Evolutionary conservation across 768 basidiomycete genomes (phyloP).

Genomic region (Collybia sp.): DNA sequence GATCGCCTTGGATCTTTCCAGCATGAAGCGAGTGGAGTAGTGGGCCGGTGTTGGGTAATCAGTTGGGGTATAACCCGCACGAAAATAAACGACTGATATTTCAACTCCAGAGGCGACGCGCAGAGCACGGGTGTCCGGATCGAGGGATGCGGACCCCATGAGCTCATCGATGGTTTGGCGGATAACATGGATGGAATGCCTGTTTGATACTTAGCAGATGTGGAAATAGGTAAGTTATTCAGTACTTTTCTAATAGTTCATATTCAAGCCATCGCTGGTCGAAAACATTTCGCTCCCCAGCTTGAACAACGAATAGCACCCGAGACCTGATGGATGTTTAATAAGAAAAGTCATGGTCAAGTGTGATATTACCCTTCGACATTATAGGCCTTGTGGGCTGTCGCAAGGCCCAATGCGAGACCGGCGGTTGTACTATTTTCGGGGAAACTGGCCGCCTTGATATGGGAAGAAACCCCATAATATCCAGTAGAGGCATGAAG

Average conservation of each 20-base stretch:
- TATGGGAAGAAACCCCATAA: constrained; percentile 49
- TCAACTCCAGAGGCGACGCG: constrained; percentile 43
- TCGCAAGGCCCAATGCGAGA: constrained; percentile 71
- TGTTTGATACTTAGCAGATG: constrained; percentile 18
- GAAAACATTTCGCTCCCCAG: constrained; percentile 88
- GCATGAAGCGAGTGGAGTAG: constrained; percentile 68
- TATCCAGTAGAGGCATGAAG: constrained; percentile 63
- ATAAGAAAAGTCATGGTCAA: background rate
- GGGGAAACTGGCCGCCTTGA: constrained; percentile 61
- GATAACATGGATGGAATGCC: constrained; percentile 69
- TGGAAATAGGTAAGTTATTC: too few species aligned
- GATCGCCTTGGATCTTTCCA: constrained; percentile 83
- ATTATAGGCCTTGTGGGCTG: constrained; percentile 74
- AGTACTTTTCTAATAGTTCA: constrained; percentile 71
- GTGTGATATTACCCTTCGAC: constrained; percentile 37
- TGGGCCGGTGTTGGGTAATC: constrained; percentile 68
- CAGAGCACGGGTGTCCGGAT: constrained; percentile 39
- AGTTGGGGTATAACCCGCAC: constrained; percentile 80
- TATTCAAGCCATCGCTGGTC: constrained; percentile 91
- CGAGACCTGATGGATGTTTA: constrained; percentile 25
- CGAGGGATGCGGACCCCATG: constrained; percentile 48
- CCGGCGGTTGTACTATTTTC: constrained; percentile 65
- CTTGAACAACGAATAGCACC: constrained; percentile 88
- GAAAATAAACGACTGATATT: constrained; percentile 87
- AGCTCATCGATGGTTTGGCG: constrained; percentile 78